Evolutionary conservation across 441 rosid genomes (phyloP).

Genomic region (Geranium incanum): DNA sequence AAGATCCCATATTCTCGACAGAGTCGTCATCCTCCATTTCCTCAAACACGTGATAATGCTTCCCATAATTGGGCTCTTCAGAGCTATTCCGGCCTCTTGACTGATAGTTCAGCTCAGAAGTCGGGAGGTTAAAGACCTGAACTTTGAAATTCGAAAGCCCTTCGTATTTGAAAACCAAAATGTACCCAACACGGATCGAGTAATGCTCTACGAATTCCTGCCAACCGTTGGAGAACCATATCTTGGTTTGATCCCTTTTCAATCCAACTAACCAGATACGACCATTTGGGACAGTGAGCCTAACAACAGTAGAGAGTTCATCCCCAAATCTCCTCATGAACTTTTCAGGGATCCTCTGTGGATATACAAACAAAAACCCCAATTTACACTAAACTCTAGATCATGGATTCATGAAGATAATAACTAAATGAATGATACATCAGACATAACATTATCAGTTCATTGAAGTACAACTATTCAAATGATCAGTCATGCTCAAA

Average conservation of each 20-base stretch:
- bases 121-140: constrained; percentile 69
- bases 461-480: not conserved
- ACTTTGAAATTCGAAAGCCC: constrained; percentile 77
- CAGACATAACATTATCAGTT: not conserved
- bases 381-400: not conserved
- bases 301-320: constrained; percentile 66
- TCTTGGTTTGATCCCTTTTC: constrained; percentile 61
- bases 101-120: constrained; percentile 79
- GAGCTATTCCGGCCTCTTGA: constrained; percentile 35
- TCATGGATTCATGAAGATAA: not conserved
- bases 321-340: constrained; percentile 73
- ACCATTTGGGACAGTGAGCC: constrained; percentile 83
- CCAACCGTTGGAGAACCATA: constrained; percentile 94
- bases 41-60: constrained; percentile 60
- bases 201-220: constrained; percentile 82
- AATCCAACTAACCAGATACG: constrained; percentile 77
- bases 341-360: constrained; percentile 94
- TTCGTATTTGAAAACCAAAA: constrained; percentile 86
- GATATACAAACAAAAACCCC: constrained; percentile 6
- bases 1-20: constrained; percentile 34
- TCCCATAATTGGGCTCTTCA: constrained; percentile 40
- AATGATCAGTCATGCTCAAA: not conserved
- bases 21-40: constrained; percentile 84
- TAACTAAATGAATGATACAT: not conserved
- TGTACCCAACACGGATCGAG: constrained; percentile 72